A percentile compares a stretch with the other conserved stretches of the same genome.
Conservation (phyloP, 768 basidiomycete species). For the Mrakia gelida region DNA sequence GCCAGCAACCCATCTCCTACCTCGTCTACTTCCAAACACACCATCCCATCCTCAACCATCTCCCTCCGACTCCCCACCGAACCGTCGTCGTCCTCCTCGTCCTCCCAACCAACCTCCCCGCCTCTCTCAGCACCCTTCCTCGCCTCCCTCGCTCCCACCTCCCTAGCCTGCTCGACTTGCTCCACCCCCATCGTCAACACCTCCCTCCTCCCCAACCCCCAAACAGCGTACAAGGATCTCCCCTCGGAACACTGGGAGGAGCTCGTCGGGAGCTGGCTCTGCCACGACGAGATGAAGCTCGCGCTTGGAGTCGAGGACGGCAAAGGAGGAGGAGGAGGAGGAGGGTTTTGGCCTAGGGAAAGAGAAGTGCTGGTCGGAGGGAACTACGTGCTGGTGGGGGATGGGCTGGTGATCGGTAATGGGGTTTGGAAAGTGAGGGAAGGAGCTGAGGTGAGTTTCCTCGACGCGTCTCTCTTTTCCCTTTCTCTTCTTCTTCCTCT, state of each 20-base stretch:
- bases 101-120: neutral
- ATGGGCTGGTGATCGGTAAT: slow-evolving; percentile 53
- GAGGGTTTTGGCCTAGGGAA: slow-evolving; percentile 67
- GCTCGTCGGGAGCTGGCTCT: slow-evolving; percentile 97
- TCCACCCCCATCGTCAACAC: slow-evolving; percentile 59
- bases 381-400: slow-evolving; percentile 77
- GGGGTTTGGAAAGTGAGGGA: slow-evolving; percentile 38
- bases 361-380: slow-evolving; percentile 81
- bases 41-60: slow-evolving; percentile 50
- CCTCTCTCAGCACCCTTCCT: slow-evolving; percentile 65
- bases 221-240: slow-evolving; percentile 63
- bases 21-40: slow-evolving; percentile 55
- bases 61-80: neutral
- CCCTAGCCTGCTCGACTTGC: slow-evolving; percentile 74
- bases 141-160: slow-evolving; percentile 53
- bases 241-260: slow-evolving; percentile 98
- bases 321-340: slow-evolving; percentile 40
- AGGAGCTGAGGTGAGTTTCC: slow-evolving; percentile 55
- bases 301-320: slow-evolving; percentile 59
- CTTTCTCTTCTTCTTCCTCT: slow-evolving; percentile 29
- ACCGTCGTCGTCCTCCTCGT: neutral
- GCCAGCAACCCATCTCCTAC: slow-evolving; percentile 53
- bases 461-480: slow-evolving; percentile 29
- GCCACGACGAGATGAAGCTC: slow-evolving; percentile 85
- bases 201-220: slow-evolving; percentile 1